phyloP scores from a whole-genome alignment of 768 basidiomycete genomes.

The Kwoniella dendrophila region DNA sequence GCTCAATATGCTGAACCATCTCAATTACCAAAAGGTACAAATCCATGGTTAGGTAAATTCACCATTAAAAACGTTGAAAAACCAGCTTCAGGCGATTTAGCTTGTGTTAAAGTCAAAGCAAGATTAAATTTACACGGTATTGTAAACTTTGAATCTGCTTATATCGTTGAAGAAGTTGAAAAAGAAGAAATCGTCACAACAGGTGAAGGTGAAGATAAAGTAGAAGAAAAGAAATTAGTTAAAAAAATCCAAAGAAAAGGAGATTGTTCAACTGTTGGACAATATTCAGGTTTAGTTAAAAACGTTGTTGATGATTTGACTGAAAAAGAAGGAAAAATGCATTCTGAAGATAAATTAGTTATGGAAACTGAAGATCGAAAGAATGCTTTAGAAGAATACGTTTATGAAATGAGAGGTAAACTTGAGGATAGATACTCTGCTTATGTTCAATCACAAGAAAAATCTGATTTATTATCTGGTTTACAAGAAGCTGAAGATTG shows the following conservation, averaged over 20 bases:
- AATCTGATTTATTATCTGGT: slow-evolving; percentile 69
- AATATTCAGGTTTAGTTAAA: slow-evolving; percentile 68
- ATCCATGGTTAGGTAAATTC: slow-evolving; percentile 82
- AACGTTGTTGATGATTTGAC: slow-evolving; percentile 66
- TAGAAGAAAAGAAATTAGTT: slow-evolving; percentile 68
- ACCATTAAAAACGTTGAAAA: slow-evolving; percentile 76
- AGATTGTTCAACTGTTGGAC: slow-evolving; percentile 72
- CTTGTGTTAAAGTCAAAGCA: slow-evolving; percentile 87
- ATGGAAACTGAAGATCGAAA: slow-evolving; percentile 98
- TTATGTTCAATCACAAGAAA: slow-evolving; percentile 75
- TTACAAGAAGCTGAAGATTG: slow-evolving; percentile 87
- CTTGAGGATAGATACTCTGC: slow-evolving; percentile 82
- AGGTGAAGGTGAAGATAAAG: slow-evolving; percentile 61
- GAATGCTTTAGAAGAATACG: slow-evolving; percentile 98
- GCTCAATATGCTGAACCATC: slow-evolving; percentile 72
- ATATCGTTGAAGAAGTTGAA: slow-evolving; percentile 71
- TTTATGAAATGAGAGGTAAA: slow-evolving; percentile 91
- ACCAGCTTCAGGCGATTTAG: slow-evolving; percentile 69
- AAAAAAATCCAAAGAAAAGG: slow-evolving; percentile 83
- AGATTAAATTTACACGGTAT: slow-evolving; percentile 83
- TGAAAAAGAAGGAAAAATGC: slow-evolving; percentile 87
- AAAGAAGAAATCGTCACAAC: slow-evolving; percentile 77
- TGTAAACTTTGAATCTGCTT: slow-evolving; percentile 80
- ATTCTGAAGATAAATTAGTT: slow-evolving; percentile 89
- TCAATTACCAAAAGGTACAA: slow-evolving; percentile 72